A percentile compares a stretch with the other conserved stretches of the same genome.
These are phyloP conservation scores for Porpolomopsis calyptriformis DNA, from an alignment of 768 basidiomycete genomes.

Conservation along the genomic window DNA sequence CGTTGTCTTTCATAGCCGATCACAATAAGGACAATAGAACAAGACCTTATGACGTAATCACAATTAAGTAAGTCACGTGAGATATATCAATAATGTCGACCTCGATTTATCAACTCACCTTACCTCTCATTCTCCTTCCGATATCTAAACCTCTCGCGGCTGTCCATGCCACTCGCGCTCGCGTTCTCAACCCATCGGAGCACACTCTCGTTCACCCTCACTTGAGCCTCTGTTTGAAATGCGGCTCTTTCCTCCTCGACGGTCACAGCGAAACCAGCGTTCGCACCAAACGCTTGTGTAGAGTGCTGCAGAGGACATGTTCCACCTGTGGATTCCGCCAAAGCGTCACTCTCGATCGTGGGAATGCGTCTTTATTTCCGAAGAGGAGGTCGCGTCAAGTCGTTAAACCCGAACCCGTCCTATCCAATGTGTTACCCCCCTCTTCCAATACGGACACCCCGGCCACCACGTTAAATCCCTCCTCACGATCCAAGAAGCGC, in stretches of 20 bases:
- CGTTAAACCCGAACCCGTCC: background rate
- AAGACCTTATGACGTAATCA: too few species aligned
- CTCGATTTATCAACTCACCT: constrained; percentile 31
- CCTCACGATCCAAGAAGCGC: constrained; percentile 21
- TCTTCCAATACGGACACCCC: background rate
- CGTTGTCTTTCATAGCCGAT: background rate
- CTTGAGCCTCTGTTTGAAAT: constrained; percentile 32
- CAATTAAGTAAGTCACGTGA: too few species aligned
- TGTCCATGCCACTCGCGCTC: constrained; percentile 40
- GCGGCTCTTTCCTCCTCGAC: constrained; percentile 39
- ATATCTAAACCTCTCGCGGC: constrained; percentile 53
- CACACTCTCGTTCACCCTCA: constrained; percentile 12
- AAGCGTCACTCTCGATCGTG: constrained; percentile 14
- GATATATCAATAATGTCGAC: too few species aligned
- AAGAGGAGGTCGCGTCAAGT: background rate
- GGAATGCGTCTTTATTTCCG: constrained; percentile 5
- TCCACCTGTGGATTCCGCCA: constrained; percentile 19
- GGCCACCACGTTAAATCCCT: constrained; percentile 6
- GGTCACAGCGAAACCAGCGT: constrained; percentile 28
- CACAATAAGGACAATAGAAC: constrained; percentile 4
- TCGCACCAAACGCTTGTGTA: constrained; percentile 9
- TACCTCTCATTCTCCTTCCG: constrained; percentile 39
- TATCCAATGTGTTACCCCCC: constrained; percentile 4
- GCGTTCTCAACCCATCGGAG: constrained; percentile 16
- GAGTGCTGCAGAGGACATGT: constrained; percentile 21